A percentile compares a stretch with the other conserved stretches of the same genome.
Evolutionary conservation across 2,329 filamentous ascomycete genomes (phyloP).

Genomic region (Phaeosphaeria sp.): DNA sequence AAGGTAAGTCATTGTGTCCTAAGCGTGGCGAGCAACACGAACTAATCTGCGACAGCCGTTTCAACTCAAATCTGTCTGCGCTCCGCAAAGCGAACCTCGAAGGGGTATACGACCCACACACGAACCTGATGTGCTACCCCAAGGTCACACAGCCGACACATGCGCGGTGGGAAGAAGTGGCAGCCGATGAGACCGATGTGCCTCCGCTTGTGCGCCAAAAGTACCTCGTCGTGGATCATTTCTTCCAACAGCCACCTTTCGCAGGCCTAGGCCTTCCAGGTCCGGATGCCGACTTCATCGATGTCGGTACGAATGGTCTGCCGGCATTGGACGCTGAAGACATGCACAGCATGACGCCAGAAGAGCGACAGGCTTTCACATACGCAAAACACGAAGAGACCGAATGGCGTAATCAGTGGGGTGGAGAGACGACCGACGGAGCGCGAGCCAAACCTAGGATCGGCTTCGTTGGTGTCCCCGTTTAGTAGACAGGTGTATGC

Average conservation of each 20-base stretch:
- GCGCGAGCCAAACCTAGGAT: slow-evolving; percentile 55
- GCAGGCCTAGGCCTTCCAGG: slow-evolving; percentile 67
- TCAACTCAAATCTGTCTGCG: slow-evolving; percentile 77
- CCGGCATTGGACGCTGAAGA: slow-evolving; percentile 70
- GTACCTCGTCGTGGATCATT: slow-evolving; percentile 68
- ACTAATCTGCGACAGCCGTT: slow-evolving; percentile 66
- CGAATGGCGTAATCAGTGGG: slow-evolving; percentile 78
- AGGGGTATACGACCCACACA: slow-evolving; percentile 92
- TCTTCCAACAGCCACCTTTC: slow-evolving; percentile 64
- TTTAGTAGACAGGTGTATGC: slow-evolving; percentile 34
- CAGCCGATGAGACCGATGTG: slow-evolving; percentile 53
- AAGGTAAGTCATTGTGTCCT: slow-evolving; percentile 65
- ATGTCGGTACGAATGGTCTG: slow-evolving; percentile 63
- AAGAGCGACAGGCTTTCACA: slow-evolving; percentile 77
- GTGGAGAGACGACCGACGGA: slow-evolving; percentile 68
- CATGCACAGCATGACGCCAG: slow-evolving; percentile 68
- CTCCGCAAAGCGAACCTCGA: slow-evolving; percentile 72
- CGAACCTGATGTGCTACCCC: slow-evolving; percentile 89
- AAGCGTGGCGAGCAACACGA: background rate
- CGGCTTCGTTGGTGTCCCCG: slow-evolving; percentile 58
- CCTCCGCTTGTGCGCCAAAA: slow-evolving; percentile 66
- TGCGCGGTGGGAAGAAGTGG: slow-evolving; percentile 78
- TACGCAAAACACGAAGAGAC: slow-evolving; percentile 69
- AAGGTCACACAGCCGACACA: slow-evolving; percentile 88
- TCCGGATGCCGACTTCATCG: slow-evolving; percentile 59